Conservation (phyloP, 148 eudicot species). For the Salicornia ramosissima region DNA sequence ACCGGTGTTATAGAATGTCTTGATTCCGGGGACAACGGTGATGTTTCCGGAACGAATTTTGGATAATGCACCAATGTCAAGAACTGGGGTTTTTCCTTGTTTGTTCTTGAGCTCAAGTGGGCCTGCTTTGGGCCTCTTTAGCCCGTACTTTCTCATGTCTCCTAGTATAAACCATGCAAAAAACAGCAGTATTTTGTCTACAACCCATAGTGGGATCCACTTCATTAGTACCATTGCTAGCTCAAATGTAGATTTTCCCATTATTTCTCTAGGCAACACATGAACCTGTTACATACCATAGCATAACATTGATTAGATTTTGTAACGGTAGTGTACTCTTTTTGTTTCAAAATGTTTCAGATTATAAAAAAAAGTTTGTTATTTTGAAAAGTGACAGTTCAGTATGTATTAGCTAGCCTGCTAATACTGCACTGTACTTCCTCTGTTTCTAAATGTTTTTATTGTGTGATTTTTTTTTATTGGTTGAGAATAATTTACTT, state of each 20-base stretch:
- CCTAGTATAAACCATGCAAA: conserved; percentile 72
- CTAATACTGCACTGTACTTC: no score
- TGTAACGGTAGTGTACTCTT: no score
- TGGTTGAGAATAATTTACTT: conserved; percentile 18
- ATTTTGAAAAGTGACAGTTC: no score
- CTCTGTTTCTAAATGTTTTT: background rate
- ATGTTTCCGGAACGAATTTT: conserved; percentile 64
- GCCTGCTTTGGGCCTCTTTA: conserved; percentile 62
- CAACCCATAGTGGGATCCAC: conserved; percentile 86
- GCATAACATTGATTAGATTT: background rate
- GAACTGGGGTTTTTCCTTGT: conserved; percentile 78
- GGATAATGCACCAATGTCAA: conserved; percentile 70
- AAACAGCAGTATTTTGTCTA: conserved; percentile 57
- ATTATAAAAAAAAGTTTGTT: no score
- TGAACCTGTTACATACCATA: conserved; percentile 47
- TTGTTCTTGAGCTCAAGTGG: conserved; percentile 73
- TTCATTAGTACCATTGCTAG: conserved; percentile 53
- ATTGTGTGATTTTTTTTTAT: no score
- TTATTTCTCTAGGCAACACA: conserved; percentile 71
- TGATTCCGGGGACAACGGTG: conserved; percentile 64
- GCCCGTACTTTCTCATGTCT: conserved; percentile 45
- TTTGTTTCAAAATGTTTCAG: background rate
- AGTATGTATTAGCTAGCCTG: no score
- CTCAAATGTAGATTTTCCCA: conserved; percentile 73
- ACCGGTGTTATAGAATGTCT: conserved; percentile 32